Evolutionary conservation across 1,284 basidiomycete species (phyloP), one percentile per base, ranked within the genome.

Genomic region (Fomes fomentarius): DNA sequence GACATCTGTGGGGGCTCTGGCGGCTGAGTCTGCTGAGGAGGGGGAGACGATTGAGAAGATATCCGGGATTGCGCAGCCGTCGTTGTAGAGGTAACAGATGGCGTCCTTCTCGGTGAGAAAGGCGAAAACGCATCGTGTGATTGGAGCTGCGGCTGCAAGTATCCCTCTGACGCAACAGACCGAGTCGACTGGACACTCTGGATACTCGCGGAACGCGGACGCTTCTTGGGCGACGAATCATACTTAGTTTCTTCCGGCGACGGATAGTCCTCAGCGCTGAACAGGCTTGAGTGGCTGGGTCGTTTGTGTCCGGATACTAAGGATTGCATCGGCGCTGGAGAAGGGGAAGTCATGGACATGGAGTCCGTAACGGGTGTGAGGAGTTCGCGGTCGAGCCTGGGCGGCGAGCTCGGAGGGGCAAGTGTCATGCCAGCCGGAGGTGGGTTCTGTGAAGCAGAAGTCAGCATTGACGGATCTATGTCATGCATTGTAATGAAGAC

Each of bases 291-390:
- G 3, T 35, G 56, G 25, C 57, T 61, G 3, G 41, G 33, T 3
- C 48, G 51, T n/a, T 55, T 55, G 28, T 46, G 48, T 15, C 30
- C 35, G 8, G 47, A 26, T 14, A 49, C 21, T 15, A 31, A 14
- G 9, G 44, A 22, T 15, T 44, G 45, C 30, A 24, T 40, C 8
- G 54, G 51, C 3, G 43, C 52, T 1, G 54, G 61, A 3, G 57
- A 60, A 10, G 61, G 58, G 8, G 54, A 45, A 3, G 49, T 26
- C 47, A 53, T 59, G 19, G 56, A 47, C 47, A 53, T 59, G 19
- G 56, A 47, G 24, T 66, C 62, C 4, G 59, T 62, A 2, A 61
- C 38, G 1, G 64, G 60, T 2, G 62, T 62, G 17, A 58, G 47
- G 0, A 58, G 43, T 35, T 54, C 57, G 14, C 60, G 60, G 7